A percentile compares a stretch with the other conserved stretches of the same genome.
These are phyloP conservation scores for Hypholoma sublateritium DNA, from an alignment of 768 basidiomycete species.

Conservation along the genomic window DNA sequence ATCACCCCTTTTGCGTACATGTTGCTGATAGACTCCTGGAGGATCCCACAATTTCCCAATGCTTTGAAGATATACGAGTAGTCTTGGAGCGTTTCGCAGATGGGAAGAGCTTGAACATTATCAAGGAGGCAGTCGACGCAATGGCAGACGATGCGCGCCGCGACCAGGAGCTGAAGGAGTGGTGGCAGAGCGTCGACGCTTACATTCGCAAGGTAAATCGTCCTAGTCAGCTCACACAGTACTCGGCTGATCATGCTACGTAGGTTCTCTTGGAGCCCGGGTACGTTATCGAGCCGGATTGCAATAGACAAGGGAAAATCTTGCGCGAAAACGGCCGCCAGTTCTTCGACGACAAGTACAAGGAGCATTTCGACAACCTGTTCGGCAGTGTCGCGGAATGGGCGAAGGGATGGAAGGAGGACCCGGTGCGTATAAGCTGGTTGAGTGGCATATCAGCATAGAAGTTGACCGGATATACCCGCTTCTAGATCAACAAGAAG, in stretches of 20 bases:
- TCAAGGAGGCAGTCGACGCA: slow-evolving; percentile 68
- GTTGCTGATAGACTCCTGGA: slow-evolving; percentile 15
- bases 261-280: slow-evolving; percentile 67
- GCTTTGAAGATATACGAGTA: slow-evolving; percentile 66
- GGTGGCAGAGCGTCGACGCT: slow-evolving; percentile 64
- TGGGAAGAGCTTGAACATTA: slow-evolving; percentile 57
- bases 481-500: slow-evolving; percentile 53
- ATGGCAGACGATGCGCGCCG: slow-evolving; percentile 73
- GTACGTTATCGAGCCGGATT: slow-evolving; percentile 78
- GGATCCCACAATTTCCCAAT: slow-evolving; percentile 56
- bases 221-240: too few relatives aligned
- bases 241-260: too few relatives aligned
- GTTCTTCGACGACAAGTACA: slow-evolving; percentile 73
- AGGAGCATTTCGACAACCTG: slow-evolving; percentile 76
- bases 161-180: slow-evolving; percentile 71
- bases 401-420: slow-evolving; percentile 84
- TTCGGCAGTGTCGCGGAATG: slow-evolving; percentile 69
- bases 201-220: slow-evolving; percentile 61
- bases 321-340: slow-evolving; percentile 60
- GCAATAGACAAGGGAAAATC: slow-evolving; percentile 46
- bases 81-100: slow-evolving; percentile 93
- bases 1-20: background rate
- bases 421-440: slow-evolving; percentile 45
- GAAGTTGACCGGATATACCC: background rate
- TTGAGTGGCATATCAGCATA: too few relatives aligned